These are phyloP conservation scores for Boletus edulis DNA, from an alignment of 768 basidiomycete species.

Conservation along the genomic window DNA sequence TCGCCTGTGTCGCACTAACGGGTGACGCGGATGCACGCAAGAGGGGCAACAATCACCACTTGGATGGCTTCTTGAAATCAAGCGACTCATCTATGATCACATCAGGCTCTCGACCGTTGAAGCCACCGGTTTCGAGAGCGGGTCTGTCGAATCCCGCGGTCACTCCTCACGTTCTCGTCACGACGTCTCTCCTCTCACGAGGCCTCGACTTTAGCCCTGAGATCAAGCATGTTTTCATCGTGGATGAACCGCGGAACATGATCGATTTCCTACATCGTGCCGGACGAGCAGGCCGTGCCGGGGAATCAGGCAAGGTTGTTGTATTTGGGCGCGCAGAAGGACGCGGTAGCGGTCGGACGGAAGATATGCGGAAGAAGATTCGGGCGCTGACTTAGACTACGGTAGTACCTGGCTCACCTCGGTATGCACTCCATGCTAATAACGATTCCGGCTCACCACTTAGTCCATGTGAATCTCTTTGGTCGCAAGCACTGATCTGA, in stretches of 20 bases:
- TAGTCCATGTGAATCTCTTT: not conserved
- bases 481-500: not conserved
- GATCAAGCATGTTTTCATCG: slow-evolving; percentile 80
- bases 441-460: not conserved
- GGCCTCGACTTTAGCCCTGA: slow-evolving; percentile 84
- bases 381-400: slow-evolving; percentile 31
- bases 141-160: slow-evolving; percentile 26
- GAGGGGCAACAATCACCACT: slow-evolving; percentile 70
- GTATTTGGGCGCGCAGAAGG: slow-evolving; percentile 73
- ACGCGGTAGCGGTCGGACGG: slow-evolving; percentile 52
- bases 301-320: slow-evolving; percentile 65
- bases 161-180: slow-evolving; percentile 70
- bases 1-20: slow-evolving; percentile 65
- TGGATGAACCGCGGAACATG: slow-evolving; percentile 86
- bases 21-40: slow-evolving; percentile 55
- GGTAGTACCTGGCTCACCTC: not conserved
- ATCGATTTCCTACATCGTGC: slow-evolving; percentile 93
- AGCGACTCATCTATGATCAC: not conserved
- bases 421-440: not conserved
- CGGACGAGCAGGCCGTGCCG: slow-evolving; percentile 78
- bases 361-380: slow-evolving; percentile 51
- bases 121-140: slow-evolving; percentile 5
- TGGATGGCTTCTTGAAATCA: slow-evolving; percentile 67
- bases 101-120: not conserved
- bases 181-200: slow-evolving; percentile 87